These are phyloP conservation scores for Artemisia annua DNA, from an alignment of 129 eudicot species.

Conservation along the genomic window DNA sequence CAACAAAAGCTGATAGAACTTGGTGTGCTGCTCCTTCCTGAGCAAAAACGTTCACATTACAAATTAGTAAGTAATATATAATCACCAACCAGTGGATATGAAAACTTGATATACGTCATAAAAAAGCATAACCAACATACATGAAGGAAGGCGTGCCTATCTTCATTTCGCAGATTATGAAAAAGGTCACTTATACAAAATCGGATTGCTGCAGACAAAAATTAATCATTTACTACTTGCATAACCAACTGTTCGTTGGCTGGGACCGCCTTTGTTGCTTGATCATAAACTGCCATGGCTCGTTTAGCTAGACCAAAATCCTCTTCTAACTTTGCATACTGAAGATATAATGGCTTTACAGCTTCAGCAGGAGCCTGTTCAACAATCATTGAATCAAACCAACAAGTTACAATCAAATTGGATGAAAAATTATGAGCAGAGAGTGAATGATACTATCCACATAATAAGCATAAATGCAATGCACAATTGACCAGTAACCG, in stretches of 20 bases:
- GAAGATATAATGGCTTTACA: constrained; percentile 83
- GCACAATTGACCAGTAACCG: neutral
- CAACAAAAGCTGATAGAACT: too few species aligned
- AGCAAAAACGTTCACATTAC: too few species aligned
- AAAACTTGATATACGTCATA: too few species aligned
- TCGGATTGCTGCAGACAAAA: too few species aligned
- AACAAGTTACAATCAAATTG: neutral
- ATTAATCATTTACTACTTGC: too few species aligned
- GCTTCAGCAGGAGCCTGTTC: constrained; percentile 83
- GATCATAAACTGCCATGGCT: constrained; percentile 90
- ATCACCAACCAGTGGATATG: too few species aligned
- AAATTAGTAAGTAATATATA: too few species aligned
- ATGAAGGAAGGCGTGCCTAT: too few species aligned
- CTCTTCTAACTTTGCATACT: constrained; percentile 89
- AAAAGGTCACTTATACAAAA: too few species aligned
- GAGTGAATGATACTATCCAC: neutral
- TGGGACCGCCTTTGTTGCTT: constrained; percentile 92
- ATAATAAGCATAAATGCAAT: neutral
- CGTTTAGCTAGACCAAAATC: constrained; percentile 86
- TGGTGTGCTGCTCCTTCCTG: too few species aligned
- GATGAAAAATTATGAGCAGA: neutral
- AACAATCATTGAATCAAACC: constrained; percentile 2
- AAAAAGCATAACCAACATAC: too few species aligned
- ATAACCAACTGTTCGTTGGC: constrained; percentile 71
- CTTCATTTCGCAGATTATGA: too few species aligned